Conservation (phyloP, 805 yeast genomes). For the Candida michaelii region DNA sequence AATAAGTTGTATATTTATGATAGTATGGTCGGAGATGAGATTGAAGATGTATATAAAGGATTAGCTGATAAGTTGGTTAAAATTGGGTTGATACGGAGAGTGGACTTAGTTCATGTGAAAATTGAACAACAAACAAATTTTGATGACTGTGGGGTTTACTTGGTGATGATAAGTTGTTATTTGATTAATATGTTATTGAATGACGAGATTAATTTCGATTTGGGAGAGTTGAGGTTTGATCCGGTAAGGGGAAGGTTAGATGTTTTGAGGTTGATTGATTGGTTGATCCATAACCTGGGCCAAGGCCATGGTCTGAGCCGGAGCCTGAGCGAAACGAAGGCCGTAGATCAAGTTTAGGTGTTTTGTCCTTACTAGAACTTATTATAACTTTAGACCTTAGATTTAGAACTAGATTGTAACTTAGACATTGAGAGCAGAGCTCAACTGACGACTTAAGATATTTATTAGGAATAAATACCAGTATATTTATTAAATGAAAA, state of each 20-base stretch:
- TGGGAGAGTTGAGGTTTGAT: conserved; percentile 43
- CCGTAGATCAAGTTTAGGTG: too few species aligned
- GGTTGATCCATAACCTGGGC: conserved; percentile 5
- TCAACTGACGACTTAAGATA: too few species aligned
- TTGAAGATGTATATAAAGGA: conserved; percentile 22
- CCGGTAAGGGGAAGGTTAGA: conserved; percentile 50
- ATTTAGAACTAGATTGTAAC: too few species aligned
- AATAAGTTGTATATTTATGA: conserved; percentile 57
- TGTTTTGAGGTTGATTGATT: conserved; percentile 26
- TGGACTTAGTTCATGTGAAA: conserved; percentile 19
- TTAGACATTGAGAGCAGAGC: too few species aligned
- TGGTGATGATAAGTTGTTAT: conserved; percentile 40
- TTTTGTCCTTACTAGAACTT: too few species aligned
- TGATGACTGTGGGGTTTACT: conserved; percentile 62
- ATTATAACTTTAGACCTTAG: too few species aligned
- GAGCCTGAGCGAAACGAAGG: too few species aligned
- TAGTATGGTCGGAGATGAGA: conserved; percentile 43
- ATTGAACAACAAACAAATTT: conserved; percentile 65
- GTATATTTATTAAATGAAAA: too few species aligned
- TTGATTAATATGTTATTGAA: conserved; percentile 27
- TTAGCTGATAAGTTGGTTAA: conserved; percentile 23
- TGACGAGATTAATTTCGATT: conserved; percentile 35
- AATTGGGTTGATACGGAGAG: conserved; percentile 22
- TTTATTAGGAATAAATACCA: too few species aligned
- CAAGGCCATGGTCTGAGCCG: too few species aligned